A percentile compares a stretch with the other conserved stretches of the same genome.
Evolutionary conservation across 1,284 basidiomycete species (phyloP).

Genomic region (Takashimella tepidaria): DNA sequence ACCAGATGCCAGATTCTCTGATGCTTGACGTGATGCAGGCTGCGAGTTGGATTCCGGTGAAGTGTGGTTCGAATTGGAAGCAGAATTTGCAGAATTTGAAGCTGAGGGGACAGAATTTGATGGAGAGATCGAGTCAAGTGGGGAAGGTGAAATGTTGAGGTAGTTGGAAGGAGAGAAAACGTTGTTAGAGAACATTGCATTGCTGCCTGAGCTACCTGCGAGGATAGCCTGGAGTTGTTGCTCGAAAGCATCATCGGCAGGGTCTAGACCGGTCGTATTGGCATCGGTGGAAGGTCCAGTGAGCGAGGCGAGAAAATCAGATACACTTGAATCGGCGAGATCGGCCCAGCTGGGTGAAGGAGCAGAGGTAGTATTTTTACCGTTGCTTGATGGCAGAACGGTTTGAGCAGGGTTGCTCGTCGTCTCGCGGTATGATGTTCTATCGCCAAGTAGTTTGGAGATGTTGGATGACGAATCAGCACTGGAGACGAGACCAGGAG

Average conservation of each 20-base stretch:
- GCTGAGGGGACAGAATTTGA: slow-evolving; percentile 16
- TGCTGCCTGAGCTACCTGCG: slow-evolving; percentile 1
- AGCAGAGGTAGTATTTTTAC: neutral
- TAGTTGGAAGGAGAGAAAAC: slow-evolving; percentile 42
- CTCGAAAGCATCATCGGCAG: slow-evolving; percentile 34
- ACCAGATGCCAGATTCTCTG: neutral
- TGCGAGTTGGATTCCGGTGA: slow-evolving; percentile 15
- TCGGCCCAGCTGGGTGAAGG: slow-evolving; percentile 22
- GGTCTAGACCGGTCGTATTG: slow-evolving; percentile 6
- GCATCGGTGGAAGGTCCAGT: slow-evolving; percentile 12
- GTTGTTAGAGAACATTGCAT: slow-evolving; percentile 7
- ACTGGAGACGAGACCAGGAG: slow-evolving; percentile 31
- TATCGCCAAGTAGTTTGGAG: slow-evolving; percentile 17
- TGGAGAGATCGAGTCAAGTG: slow-evolving; percentile 16
- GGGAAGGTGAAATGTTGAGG: slow-evolving; percentile 46
- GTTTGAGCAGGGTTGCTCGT: neutral
- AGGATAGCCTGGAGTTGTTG: slow-evolving; percentile 33
- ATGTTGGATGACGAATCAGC: slow-evolving; percentile 22
- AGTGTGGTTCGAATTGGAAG: slow-evolving; percentile 14
- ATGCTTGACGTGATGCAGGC: neutral
- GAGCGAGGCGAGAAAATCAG: slow-evolving; percentile 41
- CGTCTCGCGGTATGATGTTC: slow-evolving; percentile 19
- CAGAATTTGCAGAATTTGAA: slow-evolving; percentile 3
- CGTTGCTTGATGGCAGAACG: no score
- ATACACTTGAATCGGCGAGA: slow-evolving; percentile 29